Base-by-base conservation (phyloP, 768 basidiomycete species). In the Calocybe indica region DNA sequence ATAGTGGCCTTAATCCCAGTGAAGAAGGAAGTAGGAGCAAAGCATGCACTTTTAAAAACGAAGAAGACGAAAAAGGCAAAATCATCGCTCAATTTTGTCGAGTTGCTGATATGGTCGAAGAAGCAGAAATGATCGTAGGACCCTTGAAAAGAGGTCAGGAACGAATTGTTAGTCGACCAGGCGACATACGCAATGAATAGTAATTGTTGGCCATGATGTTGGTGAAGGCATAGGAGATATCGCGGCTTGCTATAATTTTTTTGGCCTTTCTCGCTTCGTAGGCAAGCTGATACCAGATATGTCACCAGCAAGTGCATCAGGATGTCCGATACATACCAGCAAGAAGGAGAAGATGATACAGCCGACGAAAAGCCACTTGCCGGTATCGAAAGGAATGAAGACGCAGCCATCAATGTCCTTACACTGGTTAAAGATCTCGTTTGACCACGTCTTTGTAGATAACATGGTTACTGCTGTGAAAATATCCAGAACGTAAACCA, bases 21-120 rank as follows among this genome's bases (percentile, higher is more conserved):
- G 36, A 45, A 43, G 6, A 51, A 32, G 35, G 12, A 22, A 9
- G 40, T 28, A 11, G 28, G 12, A n/a, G 42, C 13, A 14, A 7
- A 45, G 14, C 7, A 41, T 8, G 41, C 51, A 90, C 95, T 95
- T 76, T 99, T 99, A 79, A 99, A 98, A 1, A 88, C 88, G 69
- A 99, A 99, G 81, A 98, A 99, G 61, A 98, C 81, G 67, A 96
- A 99, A 76, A 98, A 98, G 32, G 95, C 94, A 67, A 99, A 93
- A 60, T 96, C 92, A 62, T 99, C 96, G 65, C 87, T 93, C 52
- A 82, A 83, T 76, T 95, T 97, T 30, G 92, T 93, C 28, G 96
- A 98, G 60, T 90, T 85, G 60, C 83, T 84, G 67, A 99, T 96
- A 57, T 97, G 92, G 56, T 89, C 85, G 64, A 98, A 98, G 74